Conservation (phyloP, 805 yeast genomes). For the Kluyveromyces dobzhanskii region DNA sequence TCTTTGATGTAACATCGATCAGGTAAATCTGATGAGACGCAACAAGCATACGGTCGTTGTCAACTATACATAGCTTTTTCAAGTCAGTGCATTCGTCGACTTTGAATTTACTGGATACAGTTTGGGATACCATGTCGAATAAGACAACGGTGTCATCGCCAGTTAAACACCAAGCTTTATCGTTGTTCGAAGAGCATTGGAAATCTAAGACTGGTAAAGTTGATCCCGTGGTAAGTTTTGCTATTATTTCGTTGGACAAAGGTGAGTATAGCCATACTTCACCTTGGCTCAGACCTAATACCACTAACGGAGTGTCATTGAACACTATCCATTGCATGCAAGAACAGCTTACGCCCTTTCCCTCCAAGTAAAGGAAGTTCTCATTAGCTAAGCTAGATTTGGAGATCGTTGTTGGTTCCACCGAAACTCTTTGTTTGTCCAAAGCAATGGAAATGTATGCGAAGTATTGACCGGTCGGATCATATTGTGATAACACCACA, state of each 20-base stretch:
- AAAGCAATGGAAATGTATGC: constrained; percentile 62
- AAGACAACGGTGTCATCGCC: constrained; percentile 48
- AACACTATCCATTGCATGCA: constrained; percentile 21
- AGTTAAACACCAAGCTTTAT: constrained; percentile 54
- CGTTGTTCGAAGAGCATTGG: constrained; percentile 24
- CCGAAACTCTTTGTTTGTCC: constrained; percentile 62
- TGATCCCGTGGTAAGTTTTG: constrained; percentile 41
- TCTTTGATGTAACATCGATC: constrained; percentile 34
- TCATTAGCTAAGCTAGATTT: constrained; percentile 33
- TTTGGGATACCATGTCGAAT: constrained; percentile 47
- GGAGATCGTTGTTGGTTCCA: constrained; percentile 43
- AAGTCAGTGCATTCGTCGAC: constrained; percentile 26
- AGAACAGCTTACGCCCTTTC: constrained; percentile 15
- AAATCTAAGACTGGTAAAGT: constrained; percentile 44
- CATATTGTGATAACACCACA: constrained; percentile 43
- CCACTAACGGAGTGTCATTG: constrained; percentile 39
- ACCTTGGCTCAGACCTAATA: constrained; percentile 62
- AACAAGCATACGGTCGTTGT: constrained; percentile 38
- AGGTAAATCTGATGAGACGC: constrained; percentile 63
- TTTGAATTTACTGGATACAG: constrained; percentile 35
- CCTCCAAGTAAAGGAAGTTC: constrained; percentile 20
- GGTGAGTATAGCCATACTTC: constrained; percentile 61
- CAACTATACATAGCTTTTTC: constrained; percentile 23
- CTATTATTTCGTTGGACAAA: constrained; percentile 44
- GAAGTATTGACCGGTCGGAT: constrained; percentile 50